These are phyloP conservation scores for Remersonia thermophila DNA, from an alignment of 2,329 filamentous ascomycete genomes.

Conservation along the genomic window DNA sequence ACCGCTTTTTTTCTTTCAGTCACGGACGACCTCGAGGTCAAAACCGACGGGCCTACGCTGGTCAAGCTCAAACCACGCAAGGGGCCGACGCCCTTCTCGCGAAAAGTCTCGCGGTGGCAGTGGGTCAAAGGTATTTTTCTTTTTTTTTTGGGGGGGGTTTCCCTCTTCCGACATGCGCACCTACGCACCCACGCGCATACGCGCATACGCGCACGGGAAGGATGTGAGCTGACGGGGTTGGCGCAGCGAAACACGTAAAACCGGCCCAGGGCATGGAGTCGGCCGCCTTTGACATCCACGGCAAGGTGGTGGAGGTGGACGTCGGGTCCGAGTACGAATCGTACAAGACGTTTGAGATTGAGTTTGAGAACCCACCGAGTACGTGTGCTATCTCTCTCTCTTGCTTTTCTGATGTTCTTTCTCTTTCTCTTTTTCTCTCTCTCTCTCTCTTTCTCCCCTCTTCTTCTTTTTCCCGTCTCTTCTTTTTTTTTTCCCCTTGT, in stretches of 20 bases:
- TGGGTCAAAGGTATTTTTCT: constrained; percentile 17
- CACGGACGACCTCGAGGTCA: constrained; percentile 20
- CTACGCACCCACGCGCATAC: too few species aligned
- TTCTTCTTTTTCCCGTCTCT: not conserved
- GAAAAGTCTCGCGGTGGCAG: constrained; percentile 15
- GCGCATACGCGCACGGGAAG: too few species aligned
- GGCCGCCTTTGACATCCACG: constrained; percentile 18
- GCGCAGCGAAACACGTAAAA: not conserved
- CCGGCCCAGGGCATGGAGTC: constrained; percentile 9
- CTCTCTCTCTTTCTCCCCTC: not conserved
- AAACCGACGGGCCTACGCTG: constrained; percentile 16
- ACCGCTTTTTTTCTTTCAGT: constrained; percentile 5
- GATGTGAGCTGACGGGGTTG: too few species aligned
- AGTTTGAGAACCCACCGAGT: constrained; percentile 22
- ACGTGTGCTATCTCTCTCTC: constrained; percentile 3
- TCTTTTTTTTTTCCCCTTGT: not conserved
- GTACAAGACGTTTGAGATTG: constrained; percentile 22
- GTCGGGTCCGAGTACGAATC: constrained; percentile 17
- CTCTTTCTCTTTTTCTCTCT: not conserved
- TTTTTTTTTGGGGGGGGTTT: too few species aligned
- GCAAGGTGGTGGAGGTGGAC: constrained; percentile 16
- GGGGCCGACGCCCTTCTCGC: constrained; percentile 13
- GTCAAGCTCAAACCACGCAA: constrained; percentile 20
- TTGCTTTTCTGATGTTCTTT: not conserved
- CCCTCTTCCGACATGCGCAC: too few species aligned